Evolutionary conservation across 1,139 yeast species (phyloP).

Genomic region (Hemisphaericaspora lyxosophila): DNA sequence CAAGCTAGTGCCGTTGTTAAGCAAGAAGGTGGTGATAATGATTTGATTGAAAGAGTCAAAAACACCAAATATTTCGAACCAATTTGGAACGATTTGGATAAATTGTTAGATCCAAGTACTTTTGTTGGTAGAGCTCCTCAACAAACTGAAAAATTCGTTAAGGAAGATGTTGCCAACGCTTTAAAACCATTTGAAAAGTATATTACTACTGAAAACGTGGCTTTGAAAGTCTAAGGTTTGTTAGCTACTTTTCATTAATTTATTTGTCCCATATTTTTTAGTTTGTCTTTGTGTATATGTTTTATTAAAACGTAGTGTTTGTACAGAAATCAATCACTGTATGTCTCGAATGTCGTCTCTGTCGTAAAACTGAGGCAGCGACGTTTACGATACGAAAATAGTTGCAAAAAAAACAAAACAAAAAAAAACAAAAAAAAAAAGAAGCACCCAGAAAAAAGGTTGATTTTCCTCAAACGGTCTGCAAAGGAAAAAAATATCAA

Average conservation of each 20-base stretch:
- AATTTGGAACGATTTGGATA: constrained; percentile 79
- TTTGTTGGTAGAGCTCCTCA: constrained; percentile 99
- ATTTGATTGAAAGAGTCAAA: constrained; percentile 84
- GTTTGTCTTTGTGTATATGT: not conserved
- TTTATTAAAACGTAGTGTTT: too few relatives aligned
- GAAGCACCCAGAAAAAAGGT: too few relatives aligned
- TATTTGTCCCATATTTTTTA: not conserved
- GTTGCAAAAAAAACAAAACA: too few relatives aligned
- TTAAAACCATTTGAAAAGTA: constrained; percentile 63
- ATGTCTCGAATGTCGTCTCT: too few relatives aligned
- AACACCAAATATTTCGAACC: constrained; percentile 84
- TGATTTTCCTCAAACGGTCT: not conserved
- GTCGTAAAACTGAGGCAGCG: too few relatives aligned
- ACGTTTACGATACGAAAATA: too few relatives aligned
- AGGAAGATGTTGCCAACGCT: constrained; percentile 81
- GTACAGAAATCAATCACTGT: too few relatives aligned
- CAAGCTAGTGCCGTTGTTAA: constrained; percentile 97
- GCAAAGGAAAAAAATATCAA: not conserved
- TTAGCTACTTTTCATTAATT: not conserved
- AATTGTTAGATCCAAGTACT: constrained; percentile 83
- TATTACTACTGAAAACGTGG: constrained; percentile 63
- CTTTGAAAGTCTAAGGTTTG: constrained; percentile 34
- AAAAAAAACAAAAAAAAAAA: too few relatives aligned
- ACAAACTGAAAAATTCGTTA: constrained; percentile 92
- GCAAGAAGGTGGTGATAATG: constrained; percentile 98